phyloP scores from a whole-genome alignment of 2,329 filamentous ascomycete genomes.

The Tolypocladium endophyticum region DNA sequence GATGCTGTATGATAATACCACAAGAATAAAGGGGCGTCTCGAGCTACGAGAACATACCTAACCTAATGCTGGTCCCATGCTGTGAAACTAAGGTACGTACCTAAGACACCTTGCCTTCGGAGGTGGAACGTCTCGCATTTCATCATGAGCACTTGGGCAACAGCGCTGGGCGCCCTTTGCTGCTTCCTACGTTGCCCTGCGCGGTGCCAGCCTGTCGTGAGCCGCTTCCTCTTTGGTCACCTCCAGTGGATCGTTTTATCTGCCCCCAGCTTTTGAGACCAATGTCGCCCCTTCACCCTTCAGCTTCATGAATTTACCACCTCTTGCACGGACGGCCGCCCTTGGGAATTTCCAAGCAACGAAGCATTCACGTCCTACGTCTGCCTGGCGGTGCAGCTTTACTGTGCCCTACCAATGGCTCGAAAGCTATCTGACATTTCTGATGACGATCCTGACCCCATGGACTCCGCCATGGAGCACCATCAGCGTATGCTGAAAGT shows the following conservation, averaged over 20 bases:
- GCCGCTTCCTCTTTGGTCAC: background rate
- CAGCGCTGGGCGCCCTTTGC: background rate
- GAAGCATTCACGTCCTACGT: background rate
- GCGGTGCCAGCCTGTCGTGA: background rate
- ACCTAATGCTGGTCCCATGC: background rate
- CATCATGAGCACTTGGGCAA: background rate
- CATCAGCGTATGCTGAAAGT: slow-evolving; percentile 1
- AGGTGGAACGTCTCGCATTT: too few species aligned
- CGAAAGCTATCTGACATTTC: background rate
- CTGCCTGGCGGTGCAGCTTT: background rate
- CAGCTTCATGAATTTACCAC: background rate
- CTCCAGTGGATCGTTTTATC: background rate
- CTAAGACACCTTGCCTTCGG: background rate
- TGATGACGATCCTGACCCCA: background rate
- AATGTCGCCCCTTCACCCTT: background rate
- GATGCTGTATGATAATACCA: slow-evolving; percentile 27
- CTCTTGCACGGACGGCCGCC: background rate
- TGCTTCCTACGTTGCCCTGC: background rate
- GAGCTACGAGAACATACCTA: background rate
- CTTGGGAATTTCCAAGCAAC: background rate
- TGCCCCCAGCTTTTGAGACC: background rate
- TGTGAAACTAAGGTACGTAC: background rate
- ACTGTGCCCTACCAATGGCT: background rate
- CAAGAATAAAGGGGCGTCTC: slow-evolving; percentile 7
- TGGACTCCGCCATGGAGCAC: background rate